Base-by-base conservation (phyloP, 768 basidiomycete genomes). In the Kwoniella dendrophila region DNA sequence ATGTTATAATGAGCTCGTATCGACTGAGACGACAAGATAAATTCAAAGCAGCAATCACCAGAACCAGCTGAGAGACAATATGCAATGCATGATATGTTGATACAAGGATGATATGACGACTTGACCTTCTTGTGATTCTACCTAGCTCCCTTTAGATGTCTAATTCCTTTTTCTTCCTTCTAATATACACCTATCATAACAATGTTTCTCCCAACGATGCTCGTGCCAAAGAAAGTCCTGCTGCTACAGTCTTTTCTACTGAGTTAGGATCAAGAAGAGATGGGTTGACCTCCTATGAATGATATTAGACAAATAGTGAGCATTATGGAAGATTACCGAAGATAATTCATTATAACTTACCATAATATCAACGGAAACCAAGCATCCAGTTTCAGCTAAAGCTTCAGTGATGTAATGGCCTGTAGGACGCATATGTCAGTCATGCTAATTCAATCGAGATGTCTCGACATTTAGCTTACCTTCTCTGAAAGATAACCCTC, bases 361-460 rank as follows among this genome's bases (percentile, higher is more conserved):
- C 93, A 99, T 94, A 65, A 99, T 82, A 80, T 99, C 95, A 24
- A 98, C 81, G 0, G 88, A 91, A 26, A 96, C 93, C 20, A 99
- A 85, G 60, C 89, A 84, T 5, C 93, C 93, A 4, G 94, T 98
- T 82, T 96, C 93, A 63, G 86, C 86, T 43, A 98, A 85, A 4
- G 90, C 88, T 80, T 97, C 93, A 68, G 90, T 92, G 72, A 95
- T 93, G 78, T 94, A 97, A 80, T 97, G 96, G 4, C 72, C 72
- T 66, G 41, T n/a, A 45, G 12, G 44, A n/a, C n/a, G n/a, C n/a
- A n/a, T n/a, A n/a, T 34, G 6, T n/a, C 6, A 26, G 30, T 58
- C 60, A 58, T n/a, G 56, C 26, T 36, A 24, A 12, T 1, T 22
- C 7, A 33, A 24, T 24, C 14, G 8, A 3, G 7, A 29, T 4